Conservation (phyloP, 2,329 filamentous ascomycete genomes). For the Dactylellina haptotyla region DNA sequence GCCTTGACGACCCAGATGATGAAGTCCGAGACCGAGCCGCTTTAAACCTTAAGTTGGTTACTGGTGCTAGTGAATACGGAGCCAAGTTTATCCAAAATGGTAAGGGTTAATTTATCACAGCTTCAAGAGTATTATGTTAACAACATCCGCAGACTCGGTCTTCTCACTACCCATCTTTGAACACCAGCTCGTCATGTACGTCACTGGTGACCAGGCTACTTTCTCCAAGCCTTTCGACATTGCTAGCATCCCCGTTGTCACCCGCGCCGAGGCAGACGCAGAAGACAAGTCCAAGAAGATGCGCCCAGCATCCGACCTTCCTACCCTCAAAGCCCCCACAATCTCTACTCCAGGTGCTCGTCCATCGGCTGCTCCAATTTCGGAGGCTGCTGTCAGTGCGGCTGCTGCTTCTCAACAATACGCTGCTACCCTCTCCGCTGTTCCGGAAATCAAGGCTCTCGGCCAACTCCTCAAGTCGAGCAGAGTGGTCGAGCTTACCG, state of each 20-base stretch:
- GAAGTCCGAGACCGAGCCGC: conserved; percentile 96
- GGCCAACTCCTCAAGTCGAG: conserved; percentile 93
- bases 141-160: conserved; percentile 76
- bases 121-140: conserved; percentile 8
- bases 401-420: conserved; percentile 87
- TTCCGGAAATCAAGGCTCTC: conserved; percentile 90
- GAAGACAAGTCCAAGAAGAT: conserved; percentile 98
- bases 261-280: conserved; percentile 92
- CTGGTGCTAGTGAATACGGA: conserved; percentile 87
- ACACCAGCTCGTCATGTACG: conserved; percentile 97
- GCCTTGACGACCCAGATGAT: conserved; percentile 95
- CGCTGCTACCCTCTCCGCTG: conserved; percentile 64
- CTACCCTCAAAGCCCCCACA: conserved; percentile 92
- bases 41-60: conserved; percentile 90
- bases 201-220: conserved; percentile 86
- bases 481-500: conserved; percentile 84
- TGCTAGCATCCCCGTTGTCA: conserved; percentile 88
- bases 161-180: conserved; percentile 95
- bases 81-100: conserved; percentile 91
- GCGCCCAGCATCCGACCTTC: conserved; percentile 77
- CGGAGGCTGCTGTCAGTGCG: conserved; percentile 79
- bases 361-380: conserved; percentile 68
- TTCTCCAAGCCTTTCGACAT: conserved; percentile 91
- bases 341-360: conserved; percentile 74
- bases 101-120: conserved; percentile 60